phyloP scores from a whole-genome alignment of 208 protist species.

The Trypanosoma rangeli region DNA sequence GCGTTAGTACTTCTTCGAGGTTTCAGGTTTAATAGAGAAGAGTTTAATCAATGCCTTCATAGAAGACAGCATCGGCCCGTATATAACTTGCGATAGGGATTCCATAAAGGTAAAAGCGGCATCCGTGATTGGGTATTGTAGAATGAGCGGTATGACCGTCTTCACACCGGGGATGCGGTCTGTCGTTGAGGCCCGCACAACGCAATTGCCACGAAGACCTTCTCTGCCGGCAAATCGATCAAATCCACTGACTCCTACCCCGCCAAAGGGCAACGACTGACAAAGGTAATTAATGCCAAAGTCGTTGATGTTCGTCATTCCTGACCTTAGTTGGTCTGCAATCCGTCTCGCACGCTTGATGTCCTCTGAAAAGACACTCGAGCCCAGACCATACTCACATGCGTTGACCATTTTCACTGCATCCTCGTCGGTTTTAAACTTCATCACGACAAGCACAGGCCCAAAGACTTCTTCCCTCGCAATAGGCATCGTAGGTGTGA shows the following conservation, averaged over 20 bases:
- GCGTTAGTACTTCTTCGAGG: slow-evolving; percentile 17
- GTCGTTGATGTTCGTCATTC: slow-evolving; percentile 94
- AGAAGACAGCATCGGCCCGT: slow-evolving; percentile 58
- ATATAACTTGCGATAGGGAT: slow-evolving; percentile 68
- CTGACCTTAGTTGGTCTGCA: slow-evolving; percentile 74
- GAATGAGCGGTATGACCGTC: slow-evolving; percentile 72
- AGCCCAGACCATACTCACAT: slow-evolving; percentile 89
- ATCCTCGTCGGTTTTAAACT: slow-evolving; percentile 86
- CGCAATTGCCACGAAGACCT: slow-evolving; percentile 92
- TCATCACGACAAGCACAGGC: slow-evolving; percentile 91
- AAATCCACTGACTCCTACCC: slow-evolving; percentile 95
- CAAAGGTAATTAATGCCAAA: slow-evolving; percentile 96
- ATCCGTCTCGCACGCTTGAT: slow-evolving; percentile 79
- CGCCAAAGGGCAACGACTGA: slow-evolving; percentile 96
- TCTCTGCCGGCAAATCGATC: slow-evolving; percentile 94
- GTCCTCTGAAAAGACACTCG: slow-evolving; percentile 88
- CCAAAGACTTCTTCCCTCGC: slow-evolving; percentile 95
- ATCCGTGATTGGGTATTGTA: slow-evolving; percentile 84
- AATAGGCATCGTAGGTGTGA: slow-evolving; percentile 88
- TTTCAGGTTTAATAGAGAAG: slow-evolving; percentile 43
- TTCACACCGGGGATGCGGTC: slow-evolving; percentile 89
- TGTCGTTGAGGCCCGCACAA: slow-evolving; percentile 77
- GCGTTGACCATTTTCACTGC: slow-evolving; percentile 87
- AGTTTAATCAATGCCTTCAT: slow-evolving; percentile 57
- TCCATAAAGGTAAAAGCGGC: slow-evolving; percentile 81